phyloP scores from a whole-genome alignment of 179 eudicot species.

The Monotropa hypopitys region DNA sequence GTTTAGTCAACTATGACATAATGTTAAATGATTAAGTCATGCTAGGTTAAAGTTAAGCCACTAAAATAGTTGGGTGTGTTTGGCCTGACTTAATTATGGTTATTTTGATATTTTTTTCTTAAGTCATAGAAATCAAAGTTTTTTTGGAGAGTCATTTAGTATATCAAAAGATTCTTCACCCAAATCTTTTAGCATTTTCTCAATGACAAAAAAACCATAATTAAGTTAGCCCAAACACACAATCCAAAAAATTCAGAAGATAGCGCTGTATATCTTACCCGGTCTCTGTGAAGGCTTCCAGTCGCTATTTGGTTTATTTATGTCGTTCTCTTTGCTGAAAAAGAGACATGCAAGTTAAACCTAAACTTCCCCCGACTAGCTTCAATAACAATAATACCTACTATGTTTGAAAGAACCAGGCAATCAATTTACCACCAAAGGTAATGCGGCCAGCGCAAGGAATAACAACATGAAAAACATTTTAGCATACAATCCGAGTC shows the following conservation, averaged over 20 bases:
- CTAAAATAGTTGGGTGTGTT: no score
- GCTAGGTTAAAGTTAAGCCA: not conserved
- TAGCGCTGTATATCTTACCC: conserved; percentile 30
- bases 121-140: no score
- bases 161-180: no score
- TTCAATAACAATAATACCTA: not conserved
- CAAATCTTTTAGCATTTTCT: no score
- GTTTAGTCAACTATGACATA: not conserved
- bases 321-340: conserved; percentile 63
- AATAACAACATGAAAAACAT: not conserved
- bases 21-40: not conserved
- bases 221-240: no score
- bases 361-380: not conserved
- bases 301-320: conserved; percentile 34
- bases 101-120: no score
- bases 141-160: no score
- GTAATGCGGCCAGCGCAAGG: not conserved
- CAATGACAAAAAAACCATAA: no score
- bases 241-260: not conserved
- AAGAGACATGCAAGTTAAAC: conserved; percentile 4
- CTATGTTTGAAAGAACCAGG: not conserved
- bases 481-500: not conserved
- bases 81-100: no score
- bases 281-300: conserved; percentile 51
- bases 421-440: not conserved